Evolutionary conservation across 73 alveolate species (phyloP), one percentile per base, ranked within the genome.

Genomic region (Uronychia binucleata): DNA sequence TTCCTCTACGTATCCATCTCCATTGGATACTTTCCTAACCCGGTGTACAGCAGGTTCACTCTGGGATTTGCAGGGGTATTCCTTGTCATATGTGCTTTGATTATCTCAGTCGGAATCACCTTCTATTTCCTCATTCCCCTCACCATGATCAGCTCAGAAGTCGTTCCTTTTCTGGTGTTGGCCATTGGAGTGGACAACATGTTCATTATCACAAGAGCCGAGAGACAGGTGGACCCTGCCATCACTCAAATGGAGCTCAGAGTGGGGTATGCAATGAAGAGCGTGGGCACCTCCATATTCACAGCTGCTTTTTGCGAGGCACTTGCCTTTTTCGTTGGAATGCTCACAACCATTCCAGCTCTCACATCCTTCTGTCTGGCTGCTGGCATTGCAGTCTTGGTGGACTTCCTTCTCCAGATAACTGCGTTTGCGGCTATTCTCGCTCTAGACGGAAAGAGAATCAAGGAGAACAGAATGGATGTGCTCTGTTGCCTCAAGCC

Each of bases 131-230:
- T 94, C 26, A 80, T 96, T n/a, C 97, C 97, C 11, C 84, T 94
- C 90, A 90, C 96, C 76, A 85, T 96, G 96, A 96, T 97, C 74
- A 88, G 97, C 29, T 87, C 95, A 33, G 97, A 97, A 86, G 99
- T 97, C 92, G 98, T 97, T 34, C 99, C 99, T 13, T 96, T 97
- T 84, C 85, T 97, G 59, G 94, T 97, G 58, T 78, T 97, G 82
- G 98, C 99, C 57, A 97, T 97, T 85, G 99, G 99, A 28, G 99
- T 97, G 74, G 99, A 97, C 83, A 97, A 97, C 85, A 97, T 97
- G 99, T 97, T 96, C 85, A 94, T 97, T 82, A 97, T 97, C 26
- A 86, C 98, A 74, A 92, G 95, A 35, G 98, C 97, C 29, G 97
- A 94, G 84, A 91, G 91, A 78, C 83, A 84, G 81, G 91, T 93